Conservation (phyloP, 306 rosid species). For the Quercus cerris region DNA sequence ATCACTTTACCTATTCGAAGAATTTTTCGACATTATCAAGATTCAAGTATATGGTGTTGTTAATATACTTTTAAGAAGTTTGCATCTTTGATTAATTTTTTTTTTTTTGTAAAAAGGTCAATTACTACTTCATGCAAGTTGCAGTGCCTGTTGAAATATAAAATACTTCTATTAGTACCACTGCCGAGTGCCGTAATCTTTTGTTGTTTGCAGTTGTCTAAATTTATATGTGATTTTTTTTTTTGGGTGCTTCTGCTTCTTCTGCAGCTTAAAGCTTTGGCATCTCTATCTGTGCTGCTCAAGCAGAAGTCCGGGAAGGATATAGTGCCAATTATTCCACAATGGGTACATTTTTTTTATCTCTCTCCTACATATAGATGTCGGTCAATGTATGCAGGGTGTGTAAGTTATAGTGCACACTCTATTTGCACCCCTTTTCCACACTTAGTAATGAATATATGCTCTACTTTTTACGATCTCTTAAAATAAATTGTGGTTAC, state of each 20-base stretch:
- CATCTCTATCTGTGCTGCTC: conserved; percentile 61
- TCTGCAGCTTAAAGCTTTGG: conserved; percentile 85
- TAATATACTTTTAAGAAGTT: neutral
- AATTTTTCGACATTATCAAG: neutral
- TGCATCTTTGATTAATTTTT: neutral
- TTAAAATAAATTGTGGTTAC: neutral
- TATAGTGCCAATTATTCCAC: conserved; percentile 65
- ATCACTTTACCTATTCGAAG: neutral
- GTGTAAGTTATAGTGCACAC: neutral
- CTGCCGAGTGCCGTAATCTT: neutral
- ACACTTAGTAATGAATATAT: neutral
- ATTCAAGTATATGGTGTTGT: neutral
- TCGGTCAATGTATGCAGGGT: neutral
- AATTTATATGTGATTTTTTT: neutral
- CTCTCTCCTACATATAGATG: conserved; percentile 4
- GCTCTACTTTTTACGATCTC: neutral
- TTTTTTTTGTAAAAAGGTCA: neutral
- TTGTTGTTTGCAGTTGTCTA: neutral
- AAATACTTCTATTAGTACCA: too few species aligned
- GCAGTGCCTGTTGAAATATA: neutral
- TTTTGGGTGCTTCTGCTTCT: neutral
- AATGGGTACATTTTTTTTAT: conserved; percentile 64
- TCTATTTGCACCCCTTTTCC: neutral
- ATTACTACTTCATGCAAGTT: neutral
- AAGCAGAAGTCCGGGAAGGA: conserved; percentile 74